Evolutionary conservation across 257 asterid species (phyloP).

Genomic region (Ballota nigra): DNA sequence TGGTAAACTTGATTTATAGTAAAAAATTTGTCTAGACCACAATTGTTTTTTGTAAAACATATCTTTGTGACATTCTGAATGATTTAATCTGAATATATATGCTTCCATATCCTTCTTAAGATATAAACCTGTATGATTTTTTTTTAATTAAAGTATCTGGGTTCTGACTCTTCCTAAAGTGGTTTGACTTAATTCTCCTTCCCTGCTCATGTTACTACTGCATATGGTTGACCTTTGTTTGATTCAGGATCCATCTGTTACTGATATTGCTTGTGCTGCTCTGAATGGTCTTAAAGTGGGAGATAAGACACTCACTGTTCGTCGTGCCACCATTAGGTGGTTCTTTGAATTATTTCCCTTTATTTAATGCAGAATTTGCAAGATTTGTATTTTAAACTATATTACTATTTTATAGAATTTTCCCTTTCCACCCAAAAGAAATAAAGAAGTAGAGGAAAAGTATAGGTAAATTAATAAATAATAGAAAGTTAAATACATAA

Average conservation of each 20-base stretch:
- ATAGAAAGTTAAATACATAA: background rate
- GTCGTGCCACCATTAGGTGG: conserved; percentile 58
- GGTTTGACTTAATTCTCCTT: background rate
- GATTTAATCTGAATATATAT: background rate
- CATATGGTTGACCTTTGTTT: conserved; percentile 19
- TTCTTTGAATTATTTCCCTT: conserved; percentile 12
- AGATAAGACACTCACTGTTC: conserved; percentile 58
- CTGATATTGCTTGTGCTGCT: conserved; percentile 66
- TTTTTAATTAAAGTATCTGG: background rate
- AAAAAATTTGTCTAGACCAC: background rate
- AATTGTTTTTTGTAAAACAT: background rate
- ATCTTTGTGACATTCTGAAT: conserved; percentile 8
- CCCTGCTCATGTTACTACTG: conserved; percentile 11
- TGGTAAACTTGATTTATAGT: background rate
- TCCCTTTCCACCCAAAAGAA: background rate
- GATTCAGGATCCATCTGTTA: conserved; percentile 53
- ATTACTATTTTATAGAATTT: background rate
- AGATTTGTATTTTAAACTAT: conserved; percentile 1
- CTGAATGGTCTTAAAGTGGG: conserved; percentile 61
- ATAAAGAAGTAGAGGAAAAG: too few relatives aligned
- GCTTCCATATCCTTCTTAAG: background rate
- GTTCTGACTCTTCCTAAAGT: conserved; percentile 12
- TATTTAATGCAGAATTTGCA: background rate
- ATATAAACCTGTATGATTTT: conserved; percentile 8
- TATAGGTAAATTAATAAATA: background rate